A percentile compares a stretch with the other conserved stretches of the same genome.
phyloP scores from a whole-genome alignment of 345 rosid species.

The Leavenworthia alabamica region DNA sequence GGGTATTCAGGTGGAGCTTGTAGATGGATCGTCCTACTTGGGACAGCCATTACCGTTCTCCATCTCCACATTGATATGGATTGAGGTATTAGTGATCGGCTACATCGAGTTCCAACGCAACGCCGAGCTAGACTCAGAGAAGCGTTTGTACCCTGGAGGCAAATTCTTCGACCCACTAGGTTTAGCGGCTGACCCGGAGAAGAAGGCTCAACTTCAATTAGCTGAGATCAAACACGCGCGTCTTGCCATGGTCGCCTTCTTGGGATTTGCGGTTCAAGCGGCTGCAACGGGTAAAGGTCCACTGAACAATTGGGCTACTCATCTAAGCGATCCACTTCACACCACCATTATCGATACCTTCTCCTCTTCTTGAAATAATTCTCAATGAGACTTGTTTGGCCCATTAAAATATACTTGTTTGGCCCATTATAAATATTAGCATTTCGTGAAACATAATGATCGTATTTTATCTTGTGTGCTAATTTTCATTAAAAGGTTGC shows the following conservation, averaged over 20 bases:
- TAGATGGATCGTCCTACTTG: constrained; percentile 87
- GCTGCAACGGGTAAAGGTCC: constrained; percentile 82
- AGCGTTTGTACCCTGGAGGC: constrained; percentile 88
- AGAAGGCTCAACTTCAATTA: constrained; percentile 73
- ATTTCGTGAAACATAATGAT: too few relatives aligned
- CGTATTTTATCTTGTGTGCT: too few relatives aligned
- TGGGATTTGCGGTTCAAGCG: constrained; percentile 92
- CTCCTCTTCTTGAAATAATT: constrained; percentile 33
- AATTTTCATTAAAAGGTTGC: too few relatives aligned
- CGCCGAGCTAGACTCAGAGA: constrained; percentile 86
- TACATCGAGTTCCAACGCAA: constrained; percentile 94
- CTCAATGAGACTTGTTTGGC: too few relatives aligned
- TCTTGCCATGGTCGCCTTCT: constrained; percentile 85
- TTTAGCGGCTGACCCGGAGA: constrained; percentile 84
- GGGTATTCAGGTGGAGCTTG: constrained; percentile 62
- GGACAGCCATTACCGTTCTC: constrained; percentile 92
- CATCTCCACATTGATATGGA: constrained; percentile 76
- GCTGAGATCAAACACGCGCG: constrained; percentile 99
- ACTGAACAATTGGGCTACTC: constrained; percentile 98
- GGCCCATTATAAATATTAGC: too few relatives aligned
- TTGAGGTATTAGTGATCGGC: constrained; percentile 72
- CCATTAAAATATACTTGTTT: too few relatives aligned
- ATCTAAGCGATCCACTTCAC: constrained; percentile 97
- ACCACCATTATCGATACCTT: constrained; percentile 90
- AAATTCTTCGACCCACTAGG: constrained; percentile 82